phyloP scores from a whole-genome alignment of 164 flowering plant genomes.

The Tetracentron sinense region DNA sequence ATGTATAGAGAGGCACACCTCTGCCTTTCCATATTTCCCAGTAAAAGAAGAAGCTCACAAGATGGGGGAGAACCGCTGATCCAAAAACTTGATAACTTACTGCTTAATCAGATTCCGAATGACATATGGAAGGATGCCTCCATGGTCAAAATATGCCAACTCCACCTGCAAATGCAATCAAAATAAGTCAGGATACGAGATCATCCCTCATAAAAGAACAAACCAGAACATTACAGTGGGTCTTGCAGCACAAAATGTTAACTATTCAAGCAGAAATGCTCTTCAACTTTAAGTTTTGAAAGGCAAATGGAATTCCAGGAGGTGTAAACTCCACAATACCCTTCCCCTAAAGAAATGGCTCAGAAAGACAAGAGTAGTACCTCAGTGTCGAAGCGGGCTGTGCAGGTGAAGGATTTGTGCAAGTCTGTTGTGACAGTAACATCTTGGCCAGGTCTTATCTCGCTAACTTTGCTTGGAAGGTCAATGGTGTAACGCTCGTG shows the following conservation, averaged over 20 bases:
- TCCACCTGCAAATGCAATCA: constrained; percentile 64
- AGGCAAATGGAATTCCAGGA: too few species aligned
- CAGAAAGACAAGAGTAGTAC: constrained; percentile 8
- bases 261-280: too few species aligned
- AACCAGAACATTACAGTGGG: background rate
- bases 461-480: constrained; percentile 31
- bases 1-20: too few species aligned
- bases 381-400: constrained; percentile 46
- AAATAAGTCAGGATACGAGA: background rate
- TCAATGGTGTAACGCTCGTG: constrained; percentile 35
- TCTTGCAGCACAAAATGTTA: background rate
- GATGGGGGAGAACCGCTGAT: background rate
- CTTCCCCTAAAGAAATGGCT: too few species aligned
- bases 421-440: constrained; percentile 34
- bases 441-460: constrained; percentile 44
- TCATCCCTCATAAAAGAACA: background rate
- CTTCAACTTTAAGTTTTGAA: too few species aligned
- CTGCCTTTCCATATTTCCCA: background rate
- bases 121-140: constrained; percentile 91
- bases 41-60: background rate
- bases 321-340: too few species aligned
- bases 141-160: constrained; percentile 75
- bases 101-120: constrained; percentile 50
- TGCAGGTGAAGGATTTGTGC: constrained; percentile 40
- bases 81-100: constrained; percentile 4